These are phyloP conservation scores for Euclidium syriacum DNA, from an alignment of 345 rosid genomes.

Conservation along the genomic window DNA sequence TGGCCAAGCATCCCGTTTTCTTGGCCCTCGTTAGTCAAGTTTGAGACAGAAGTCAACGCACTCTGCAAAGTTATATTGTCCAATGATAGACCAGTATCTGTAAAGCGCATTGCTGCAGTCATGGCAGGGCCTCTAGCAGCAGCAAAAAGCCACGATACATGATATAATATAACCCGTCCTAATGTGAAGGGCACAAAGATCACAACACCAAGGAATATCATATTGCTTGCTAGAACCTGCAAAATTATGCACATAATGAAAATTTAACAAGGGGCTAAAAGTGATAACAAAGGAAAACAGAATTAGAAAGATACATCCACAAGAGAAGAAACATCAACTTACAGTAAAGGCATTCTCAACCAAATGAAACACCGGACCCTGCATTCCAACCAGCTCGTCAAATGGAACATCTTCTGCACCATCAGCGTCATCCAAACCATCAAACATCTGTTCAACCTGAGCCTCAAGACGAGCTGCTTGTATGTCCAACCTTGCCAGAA, in stretches of 20 bases:
- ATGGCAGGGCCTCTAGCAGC: constrained; percentile 68
- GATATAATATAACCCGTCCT: constrained; percentile 70
- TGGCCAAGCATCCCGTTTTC: constrained; percentile 52
- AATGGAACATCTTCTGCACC: constrained; percentile 99
- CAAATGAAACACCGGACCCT: constrained; percentile 98
- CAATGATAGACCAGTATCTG: constrained; percentile 62
- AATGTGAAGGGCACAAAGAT: constrained; percentile 88
- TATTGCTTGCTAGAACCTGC: constrained; percentile 98
- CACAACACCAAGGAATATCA: constrained; percentile 98
- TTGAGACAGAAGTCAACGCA: constrained; percentile 66
- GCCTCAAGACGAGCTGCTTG: constrained; percentile 99
- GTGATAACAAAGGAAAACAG: not conserved
- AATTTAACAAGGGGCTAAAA: not conserved
- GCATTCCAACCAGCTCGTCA: constrained; percentile 99
- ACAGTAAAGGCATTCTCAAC: constrained; percentile 99
- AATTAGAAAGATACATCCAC: not conserved
- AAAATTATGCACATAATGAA: constrained; percentile 16
- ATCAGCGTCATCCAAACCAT: constrained; percentile 97
- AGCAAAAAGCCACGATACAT: constrained; percentile 76
- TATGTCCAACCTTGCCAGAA: constrained; percentile 95
- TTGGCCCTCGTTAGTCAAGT: constrained; percentile 71
- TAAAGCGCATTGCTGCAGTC: constrained; percentile 32
- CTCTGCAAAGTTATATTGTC: constrained; percentile 53
- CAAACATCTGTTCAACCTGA: constrained; percentile 99
- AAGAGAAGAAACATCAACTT: constrained; percentile 34